phyloP scores from a whole-genome alignment of 495 filamentous ascomycete genomes.

The Aspergillus baeticus region DNA sequence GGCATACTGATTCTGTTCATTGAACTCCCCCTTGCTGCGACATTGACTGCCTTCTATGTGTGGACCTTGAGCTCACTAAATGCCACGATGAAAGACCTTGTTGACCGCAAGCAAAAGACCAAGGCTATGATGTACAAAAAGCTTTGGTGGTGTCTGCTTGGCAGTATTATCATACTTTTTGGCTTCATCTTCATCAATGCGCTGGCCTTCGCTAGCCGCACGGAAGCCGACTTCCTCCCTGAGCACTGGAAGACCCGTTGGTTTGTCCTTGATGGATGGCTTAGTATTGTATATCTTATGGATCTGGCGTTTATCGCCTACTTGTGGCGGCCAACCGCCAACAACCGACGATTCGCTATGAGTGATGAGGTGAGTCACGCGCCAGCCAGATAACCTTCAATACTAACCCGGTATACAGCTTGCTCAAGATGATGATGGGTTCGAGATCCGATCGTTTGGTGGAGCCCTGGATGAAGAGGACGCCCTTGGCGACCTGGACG shows the following conservation, averaged over 20 bases:
- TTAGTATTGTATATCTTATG: slow-evolving; percentile 92
- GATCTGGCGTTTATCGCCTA: slow-evolving; percentile 94
- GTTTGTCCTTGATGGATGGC: slow-evolving; percentile 98
- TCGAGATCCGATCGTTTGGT: slow-evolving; percentile 92
- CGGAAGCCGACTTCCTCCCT: slow-evolving; percentile 84
- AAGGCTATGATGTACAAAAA: slow-evolving; percentile 98
- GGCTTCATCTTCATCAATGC: slow-evolving; percentile 96
- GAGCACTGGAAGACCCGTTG: slow-evolving; percentile 94
- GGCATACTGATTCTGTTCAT: slow-evolving; percentile 94
- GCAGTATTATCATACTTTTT: slow-evolving; percentile 91
- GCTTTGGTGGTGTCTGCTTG: slow-evolving; percentile 96
- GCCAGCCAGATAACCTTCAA: background rate
- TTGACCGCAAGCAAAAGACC: slow-evolving; percentile 87
- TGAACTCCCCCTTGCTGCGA: slow-evolving; percentile 87
- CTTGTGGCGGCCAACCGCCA: slow-evolving; percentile 92
- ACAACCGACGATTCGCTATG: slow-evolving; percentile 98
- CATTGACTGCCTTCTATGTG: slow-evolving; percentile 95
- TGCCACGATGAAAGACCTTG: slow-evolving; percentile 90
- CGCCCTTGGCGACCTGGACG: slow-evolving; percentile 41
- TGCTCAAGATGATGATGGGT: slow-evolving; percentile 97
- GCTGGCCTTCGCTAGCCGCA: slow-evolving; percentile 82
- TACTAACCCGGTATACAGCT: slow-evolving; percentile 53
- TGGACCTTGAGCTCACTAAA: slow-evolving; percentile 98
- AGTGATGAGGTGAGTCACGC: slow-evolving; percentile 75
- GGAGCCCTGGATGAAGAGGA: slow-evolving; percentile 74